Conservation (phyloP, 1,139 yeast species). For the Protomyces inouyei region DNA sequence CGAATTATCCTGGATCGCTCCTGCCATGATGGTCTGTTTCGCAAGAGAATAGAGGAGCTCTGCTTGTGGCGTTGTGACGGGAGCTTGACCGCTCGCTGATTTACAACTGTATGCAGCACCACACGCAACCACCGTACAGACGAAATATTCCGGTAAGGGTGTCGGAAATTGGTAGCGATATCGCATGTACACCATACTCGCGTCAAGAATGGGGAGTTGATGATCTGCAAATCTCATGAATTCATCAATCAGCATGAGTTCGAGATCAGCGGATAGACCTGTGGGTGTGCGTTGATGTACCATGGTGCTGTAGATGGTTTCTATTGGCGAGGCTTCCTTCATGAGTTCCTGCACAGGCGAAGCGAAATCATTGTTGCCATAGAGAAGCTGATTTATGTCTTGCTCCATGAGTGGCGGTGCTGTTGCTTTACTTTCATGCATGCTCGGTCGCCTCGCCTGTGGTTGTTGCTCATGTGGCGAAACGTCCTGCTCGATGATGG, state of each 20-base stretch:
- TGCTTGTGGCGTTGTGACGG: conserved; percentile 3
- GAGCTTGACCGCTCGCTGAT: conserved; percentile 4
- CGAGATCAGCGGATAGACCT: conserved; percentile 8
- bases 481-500: not conserved
- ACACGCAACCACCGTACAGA: conserved; percentile 11
- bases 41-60: conserved; percentile 9
- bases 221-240: conserved; percentile 2
- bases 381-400: not conserved
- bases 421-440: not conserved
- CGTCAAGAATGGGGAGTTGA: conserved; percentile 12
- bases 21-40: conserved; percentile 6
- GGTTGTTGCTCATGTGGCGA: not conserved
- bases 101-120: conserved; percentile 9
- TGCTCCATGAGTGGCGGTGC: not conserved
- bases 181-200: conserved; percentile 12
- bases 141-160: conserved; percentile 6
- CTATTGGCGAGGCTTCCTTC: not conserved
- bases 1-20: conserved; percentile 1
- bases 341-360: not conserved
- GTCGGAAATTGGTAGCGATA: conserved; percentile 10
- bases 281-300: conserved; percentile 6
- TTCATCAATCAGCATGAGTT: conserved; percentile 6
- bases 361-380: not conserved
- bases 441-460: not conserved
- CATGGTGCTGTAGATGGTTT: not conserved